Conservation (phyloP, 345 rosid species). For the Salix exigua region DNA sequence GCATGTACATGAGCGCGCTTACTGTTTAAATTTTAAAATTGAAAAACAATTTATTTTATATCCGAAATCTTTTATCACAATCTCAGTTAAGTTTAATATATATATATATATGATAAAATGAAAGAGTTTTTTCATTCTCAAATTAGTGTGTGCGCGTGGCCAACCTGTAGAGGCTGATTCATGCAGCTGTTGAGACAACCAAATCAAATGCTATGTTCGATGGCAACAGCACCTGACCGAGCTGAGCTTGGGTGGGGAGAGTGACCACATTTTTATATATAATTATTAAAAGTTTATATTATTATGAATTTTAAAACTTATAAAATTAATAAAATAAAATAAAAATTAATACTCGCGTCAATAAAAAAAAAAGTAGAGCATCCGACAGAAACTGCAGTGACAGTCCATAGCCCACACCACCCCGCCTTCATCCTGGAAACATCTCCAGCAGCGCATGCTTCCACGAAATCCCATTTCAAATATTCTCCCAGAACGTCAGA, state of each 20-base stretch:
- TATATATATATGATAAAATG: too few species aligned
- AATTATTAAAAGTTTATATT: too few species aligned
- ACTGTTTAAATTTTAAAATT: too few species aligned
- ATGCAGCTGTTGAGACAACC: not conserved
- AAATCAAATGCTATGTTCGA: not conserved
- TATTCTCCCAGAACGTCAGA: conserved; percentile 25
- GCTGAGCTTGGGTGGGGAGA: not conserved
- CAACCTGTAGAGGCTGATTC: not conserved
- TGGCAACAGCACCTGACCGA: not conserved
- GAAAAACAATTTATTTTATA: too few species aligned
- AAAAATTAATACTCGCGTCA: too few species aligned
- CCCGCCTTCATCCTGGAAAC: conserved; percentile 24
- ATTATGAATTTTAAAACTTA: too few species aligned
- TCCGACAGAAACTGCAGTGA: conserved; percentile 21
- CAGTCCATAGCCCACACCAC: conserved; percentile 9
- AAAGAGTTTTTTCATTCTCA: too few species aligned
- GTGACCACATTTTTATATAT: not conserved
- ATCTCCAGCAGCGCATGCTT: conserved; percentile 7
- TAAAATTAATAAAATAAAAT: too few species aligned
- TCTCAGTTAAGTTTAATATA: too few species aligned
- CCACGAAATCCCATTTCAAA: conserved; percentile 22
- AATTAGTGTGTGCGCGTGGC: too few species aligned
- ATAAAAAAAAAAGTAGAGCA: not conserved
- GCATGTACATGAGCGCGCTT: too few species aligned
- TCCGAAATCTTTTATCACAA: too few species aligned